These are phyloP conservation scores for Diaporthe citriasiana DNA, from an alignment of 2,329 filamentous ascomycete species.

Conservation along the genomic window DNA sequence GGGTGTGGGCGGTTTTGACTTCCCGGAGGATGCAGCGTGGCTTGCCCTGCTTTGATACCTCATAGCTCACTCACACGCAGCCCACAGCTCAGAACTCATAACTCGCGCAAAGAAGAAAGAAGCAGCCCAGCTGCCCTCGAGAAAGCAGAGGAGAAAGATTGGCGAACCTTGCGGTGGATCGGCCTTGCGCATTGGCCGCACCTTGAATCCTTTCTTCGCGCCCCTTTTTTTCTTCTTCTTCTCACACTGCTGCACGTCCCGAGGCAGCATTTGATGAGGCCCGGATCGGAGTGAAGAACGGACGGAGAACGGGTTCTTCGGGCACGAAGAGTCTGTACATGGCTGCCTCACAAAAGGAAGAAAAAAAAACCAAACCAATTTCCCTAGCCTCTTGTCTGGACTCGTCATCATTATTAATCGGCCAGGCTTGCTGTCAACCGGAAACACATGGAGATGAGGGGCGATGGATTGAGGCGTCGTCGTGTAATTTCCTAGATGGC, in stretches of 20 bases:
- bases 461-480: constrained; percentile 5
- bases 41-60: not conserved
- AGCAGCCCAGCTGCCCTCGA: not conserved
- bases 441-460: constrained; percentile 29
- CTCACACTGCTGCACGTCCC: not conserved
- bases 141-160: not conserved
- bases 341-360: too few species aligned
- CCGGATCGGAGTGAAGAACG: not conserved
- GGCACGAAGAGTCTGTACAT: too few species aligned
- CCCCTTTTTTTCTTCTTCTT: not conserved
- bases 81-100: not conserved
- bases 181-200: constrained; percentile 31
- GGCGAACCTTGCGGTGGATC: constrained; percentile 13
- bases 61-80: not conserved
- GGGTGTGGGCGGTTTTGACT: not conserved
- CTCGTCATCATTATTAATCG: constrained; percentile 25
- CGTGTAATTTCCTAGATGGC: constrained; percentile 26
- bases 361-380: not conserved
- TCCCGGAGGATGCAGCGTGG: not conserved
- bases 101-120: not conserved
- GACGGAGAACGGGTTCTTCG: not conserved
- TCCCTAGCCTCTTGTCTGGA: not conserved
- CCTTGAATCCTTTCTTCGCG: constrained; percentile 19
- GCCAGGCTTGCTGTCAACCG: not conserved
- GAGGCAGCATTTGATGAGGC: not conserved